Evolutionary conservation across 2,329 filamentous ascomycete genomes (phyloP).

Genomic region (Hypoxylon sp.): DNA sequence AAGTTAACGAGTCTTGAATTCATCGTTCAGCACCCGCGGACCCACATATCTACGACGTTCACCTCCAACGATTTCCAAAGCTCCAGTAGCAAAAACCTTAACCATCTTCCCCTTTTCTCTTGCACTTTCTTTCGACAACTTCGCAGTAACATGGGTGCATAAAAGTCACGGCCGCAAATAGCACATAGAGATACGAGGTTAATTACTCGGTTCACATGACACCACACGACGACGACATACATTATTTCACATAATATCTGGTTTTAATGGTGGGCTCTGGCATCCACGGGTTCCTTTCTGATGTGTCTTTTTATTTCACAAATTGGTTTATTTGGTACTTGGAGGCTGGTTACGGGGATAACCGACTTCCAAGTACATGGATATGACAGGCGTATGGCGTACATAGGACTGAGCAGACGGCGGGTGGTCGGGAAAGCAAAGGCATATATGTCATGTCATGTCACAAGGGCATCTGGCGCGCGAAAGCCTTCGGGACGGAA

Average conservation of each 20-base stretch:
- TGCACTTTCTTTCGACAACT: conserved; percentile 10
- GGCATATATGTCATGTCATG: too few relatives aligned
- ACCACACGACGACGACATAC: conserved; percentile 26
- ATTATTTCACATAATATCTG: conserved; percentile 31
- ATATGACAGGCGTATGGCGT: conserved; percentile 30
- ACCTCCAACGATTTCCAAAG: too few relatives aligned
- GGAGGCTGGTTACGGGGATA: conserved; percentile 15
- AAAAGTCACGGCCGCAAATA: conserved; percentile 29
- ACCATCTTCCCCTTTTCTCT: conserved; percentile 4
- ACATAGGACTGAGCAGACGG: neutral
- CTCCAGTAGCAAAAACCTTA: too few relatives aligned
- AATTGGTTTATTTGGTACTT: conserved; percentile 24
- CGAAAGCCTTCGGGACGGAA: conserved; percentile 15
- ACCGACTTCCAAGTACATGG: too few relatives aligned
- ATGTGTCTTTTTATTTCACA: conserved; percentile 26
- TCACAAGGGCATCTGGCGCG: conserved; percentile 31
- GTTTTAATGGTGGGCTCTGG: conserved; percentile 31
- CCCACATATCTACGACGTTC: too few relatives aligned
- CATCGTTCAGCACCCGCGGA: too few relatives aligned
- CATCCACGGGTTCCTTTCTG: conserved; percentile 28
- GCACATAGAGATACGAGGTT: conserved; percentile 22
- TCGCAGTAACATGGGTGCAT: conserved; percentile 18
- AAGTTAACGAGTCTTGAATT: conserved; percentile 30
- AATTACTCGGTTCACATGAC: conserved; percentile 12
- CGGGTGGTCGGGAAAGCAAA: conserved; percentile 19